A percentile compares a stretch with the other conserved stretches of the same genome.
Evolutionary conservation across 192 early-diverging fungal genomes (phyloP).

Genomic region (Linnemannia hyalina): DNA sequence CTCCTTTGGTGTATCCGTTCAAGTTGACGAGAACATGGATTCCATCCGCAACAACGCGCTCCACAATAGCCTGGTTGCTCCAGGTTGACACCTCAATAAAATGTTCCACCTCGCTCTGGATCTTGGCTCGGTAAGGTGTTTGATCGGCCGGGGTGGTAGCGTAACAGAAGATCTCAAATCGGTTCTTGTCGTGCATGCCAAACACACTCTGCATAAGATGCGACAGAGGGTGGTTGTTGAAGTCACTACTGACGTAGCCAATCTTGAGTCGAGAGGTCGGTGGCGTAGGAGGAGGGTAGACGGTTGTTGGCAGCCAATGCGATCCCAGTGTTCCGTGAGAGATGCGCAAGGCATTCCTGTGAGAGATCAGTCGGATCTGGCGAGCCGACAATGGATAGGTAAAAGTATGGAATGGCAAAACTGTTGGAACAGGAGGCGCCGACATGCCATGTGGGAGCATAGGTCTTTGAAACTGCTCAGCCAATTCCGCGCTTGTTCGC

Average conservation of each 20-base stretch:
- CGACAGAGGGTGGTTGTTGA: constrained; percentile 93
- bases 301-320: constrained; percentile 66
- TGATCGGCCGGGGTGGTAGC: constrained; percentile 84
- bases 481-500: constrained; percentile 17
- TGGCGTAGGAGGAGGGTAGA: constrained; percentile 84
- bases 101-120: constrained; percentile 78
- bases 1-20: constrained; percentile 98
- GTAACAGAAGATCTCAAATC: constrained; percentile 86
- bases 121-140: constrained; percentile 84
- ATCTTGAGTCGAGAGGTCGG: constrained; percentile 76
- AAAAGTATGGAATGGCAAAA: constrained; percentile 95
- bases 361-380: constrained; percentile 88
- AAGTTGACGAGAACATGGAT: constrained; percentile 94
- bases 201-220: constrained; percentile 97
- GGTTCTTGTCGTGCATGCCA: constrained; percentile 85
- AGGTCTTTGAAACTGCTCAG: constrained; percentile 44
- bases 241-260: constrained; percentile 94
- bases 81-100: constrained; percentile 84
- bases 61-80: constrained; percentile 81
- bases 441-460: constrained; percentile 55
- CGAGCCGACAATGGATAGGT: constrained; percentile 89
- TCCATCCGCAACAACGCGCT: constrained; percentile 77
- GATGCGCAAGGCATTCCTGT: constrained; percentile 88
- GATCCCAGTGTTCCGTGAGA: constrained; percentile 72
- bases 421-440: constrained; percentile 81